Percentiles rank a stretch among this genome's conserved stretches.
Conservation (phyloP, 805 yeast species). For the Lachancea cidri region DNA sequence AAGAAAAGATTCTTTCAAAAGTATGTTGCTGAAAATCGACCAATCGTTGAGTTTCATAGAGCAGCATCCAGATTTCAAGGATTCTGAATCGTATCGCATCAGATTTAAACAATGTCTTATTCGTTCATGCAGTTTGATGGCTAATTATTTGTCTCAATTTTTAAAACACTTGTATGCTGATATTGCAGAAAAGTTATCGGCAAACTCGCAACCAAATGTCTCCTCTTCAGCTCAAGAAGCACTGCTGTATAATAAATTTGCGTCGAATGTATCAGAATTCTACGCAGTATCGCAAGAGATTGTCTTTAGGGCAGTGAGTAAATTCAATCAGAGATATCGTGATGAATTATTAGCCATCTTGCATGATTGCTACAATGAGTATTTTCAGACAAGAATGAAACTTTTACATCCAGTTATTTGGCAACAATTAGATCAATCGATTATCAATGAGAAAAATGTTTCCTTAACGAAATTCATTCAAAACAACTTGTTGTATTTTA, state of each 20-base stretch:
- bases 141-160: slow-evolving; percentile 51
- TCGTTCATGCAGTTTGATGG: slow-evolving; percentile 68
- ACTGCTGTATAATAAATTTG: slow-evolving; percentile 60
- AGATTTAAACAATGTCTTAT: slow-evolving; percentile 81
- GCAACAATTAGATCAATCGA: slow-evolving; percentile 33
- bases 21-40: slow-evolving; percentile 56
- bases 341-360: slow-evolving; percentile 50
- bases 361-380: slow-evolving; percentile 56
- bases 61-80: slow-evolving; percentile 56
- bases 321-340: slow-evolving; percentile 45
- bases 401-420: slow-evolving; percentile 43
- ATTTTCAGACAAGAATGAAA: slow-evolving; percentile 51
- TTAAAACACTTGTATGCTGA: slow-evolving; percentile 34
- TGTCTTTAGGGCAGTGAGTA: slow-evolving; percentile 26
- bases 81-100: slow-evolving; percentile 59
- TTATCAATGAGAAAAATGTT: slow-evolving; percentile 15
- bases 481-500: slow-evolving; percentile 53
- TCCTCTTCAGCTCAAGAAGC: slow-evolving; percentile 43
- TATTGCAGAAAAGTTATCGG: slow-evolving; percentile 23
- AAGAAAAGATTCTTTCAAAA: slow-evolving; percentile 48
- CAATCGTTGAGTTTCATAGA: slow-evolving; percentile 57
- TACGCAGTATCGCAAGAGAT: slow-evolving; percentile 36
- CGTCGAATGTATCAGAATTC: slow-evolving; percentile 38
- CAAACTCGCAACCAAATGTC: slow-evolving; percentile 19
- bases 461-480: slow-evolving; percentile 58